Conservation (phyloP, 805 yeast species). For the Spathaspora arborariae region DNA sequence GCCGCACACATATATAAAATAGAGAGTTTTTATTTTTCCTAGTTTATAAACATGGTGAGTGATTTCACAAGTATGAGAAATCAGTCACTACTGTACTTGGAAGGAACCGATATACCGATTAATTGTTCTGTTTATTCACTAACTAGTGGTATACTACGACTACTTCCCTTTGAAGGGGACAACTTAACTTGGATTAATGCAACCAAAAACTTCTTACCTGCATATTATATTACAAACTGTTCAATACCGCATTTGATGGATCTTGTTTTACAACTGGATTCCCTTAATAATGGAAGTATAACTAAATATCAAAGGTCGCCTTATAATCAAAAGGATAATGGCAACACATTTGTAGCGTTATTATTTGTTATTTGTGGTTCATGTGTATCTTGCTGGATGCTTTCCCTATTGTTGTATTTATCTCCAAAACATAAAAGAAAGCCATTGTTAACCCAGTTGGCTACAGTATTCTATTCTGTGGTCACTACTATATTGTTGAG, state of each 20-base stretch:
- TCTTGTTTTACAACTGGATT: constrained; percentile 4
- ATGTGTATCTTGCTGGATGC: constrained; percentile 68
- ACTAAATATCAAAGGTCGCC: constrained; percentile 12
- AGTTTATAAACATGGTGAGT: neutral
- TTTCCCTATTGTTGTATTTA: constrained; percentile 52
- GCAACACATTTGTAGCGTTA: constrained; percentile 42
- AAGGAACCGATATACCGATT: constrained; percentile 15
- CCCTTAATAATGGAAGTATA: neutral
- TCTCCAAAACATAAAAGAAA: constrained; percentile 48
- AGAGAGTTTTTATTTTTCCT: neutral
- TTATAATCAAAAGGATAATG: constrained; percentile 30
- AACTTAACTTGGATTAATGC: constrained; percentile 14
- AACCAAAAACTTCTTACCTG: constrained; percentile 26
- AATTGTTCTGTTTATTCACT: constrained; percentile 40
- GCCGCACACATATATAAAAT: neutral
- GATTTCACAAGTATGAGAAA: constrained; percentile 13
- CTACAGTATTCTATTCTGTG: constrained; percentile 55
- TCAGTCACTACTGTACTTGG: constrained; percentile 16
- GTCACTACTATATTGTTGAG: constrained; percentile 50
- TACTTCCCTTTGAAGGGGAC: constrained; percentile 16
- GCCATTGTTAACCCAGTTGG: constrained; percentile 53
- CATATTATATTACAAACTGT: constrained; percentile 48
- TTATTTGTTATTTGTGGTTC: constrained; percentile 52
- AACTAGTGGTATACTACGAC: constrained; percentile 26
- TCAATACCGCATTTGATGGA: constrained; percentile 22